Conservation (phyloP, 306 rosid genomes). For the Dicorynia guianensis region DNA sequence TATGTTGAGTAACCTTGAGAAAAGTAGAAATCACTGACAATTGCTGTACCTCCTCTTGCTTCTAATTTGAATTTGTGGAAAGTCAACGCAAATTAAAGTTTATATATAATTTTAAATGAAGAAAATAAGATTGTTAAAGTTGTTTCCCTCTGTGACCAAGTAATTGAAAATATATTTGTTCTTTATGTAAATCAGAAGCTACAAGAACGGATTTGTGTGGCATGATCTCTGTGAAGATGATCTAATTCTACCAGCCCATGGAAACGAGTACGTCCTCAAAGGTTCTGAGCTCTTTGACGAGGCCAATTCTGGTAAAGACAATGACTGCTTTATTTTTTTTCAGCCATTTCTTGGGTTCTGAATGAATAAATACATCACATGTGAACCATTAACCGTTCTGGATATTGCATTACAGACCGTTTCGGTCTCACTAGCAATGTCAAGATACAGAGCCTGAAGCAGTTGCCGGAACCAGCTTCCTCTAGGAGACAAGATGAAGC, state of each 20-base stretch:
- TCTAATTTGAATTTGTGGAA: not conserved
- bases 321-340: conserved; percentile 27
- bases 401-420: conserved; percentile 52
- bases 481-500: conserved; percentile 77
- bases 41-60: not conserved
- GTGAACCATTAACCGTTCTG: conserved; percentile 25
- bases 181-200: conserved; percentile 66
- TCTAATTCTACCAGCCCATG: conserved; percentile 81
- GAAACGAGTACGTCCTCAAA: conserved; percentile 89
- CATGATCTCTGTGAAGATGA: conserved; percentile 92
- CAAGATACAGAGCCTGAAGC: conserved; percentile 71
- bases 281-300: conserved; percentile 94
- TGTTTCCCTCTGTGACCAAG: not conserved
- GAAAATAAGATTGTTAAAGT: not conserved
- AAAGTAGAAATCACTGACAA: too few relatives aligned
- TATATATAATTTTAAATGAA: not conserved
- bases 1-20: conserved; percentile 26
- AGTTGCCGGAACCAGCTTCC: conserved; percentile 70
- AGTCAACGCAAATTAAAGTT: not conserved
- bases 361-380: not conserved
- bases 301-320: conserved; percentile 67
- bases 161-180: conserved; percentile 33
- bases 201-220: conserved; percentile 94
- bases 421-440: conserved; percentile 61
- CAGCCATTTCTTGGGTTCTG: not conserved